phyloP scores from a whole-genome alignment of 1,139 yeast species.

The Sugiyamaella grinbergsii region DNA sequence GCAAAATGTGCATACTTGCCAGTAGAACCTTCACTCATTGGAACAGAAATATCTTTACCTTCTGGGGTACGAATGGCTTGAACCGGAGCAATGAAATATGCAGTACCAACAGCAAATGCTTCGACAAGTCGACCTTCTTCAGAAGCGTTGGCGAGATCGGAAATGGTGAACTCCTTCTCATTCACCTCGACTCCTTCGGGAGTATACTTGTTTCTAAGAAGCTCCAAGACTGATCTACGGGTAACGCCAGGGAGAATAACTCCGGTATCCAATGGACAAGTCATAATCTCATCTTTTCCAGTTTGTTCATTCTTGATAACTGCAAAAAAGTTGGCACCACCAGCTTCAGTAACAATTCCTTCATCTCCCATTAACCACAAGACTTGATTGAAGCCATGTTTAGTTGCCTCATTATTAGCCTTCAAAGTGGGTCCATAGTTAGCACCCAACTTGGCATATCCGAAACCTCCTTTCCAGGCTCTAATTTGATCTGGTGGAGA shows the following conservation, averaged over 20 bases:
- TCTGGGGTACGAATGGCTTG: slow-evolving; percentile 42
- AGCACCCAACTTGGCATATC: slow-evolving; percentile 50
- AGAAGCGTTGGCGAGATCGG: slow-evolving; percentile 44
- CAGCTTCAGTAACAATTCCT: slow-evolving; percentile 50
- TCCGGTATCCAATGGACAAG: slow-evolving; percentile 48
- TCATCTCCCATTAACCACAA: slow-evolving; percentile 50
- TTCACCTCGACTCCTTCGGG: slow-evolving; percentile 40
- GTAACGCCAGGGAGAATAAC: slow-evolving; percentile 51
- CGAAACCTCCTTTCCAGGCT: slow-evolving; percentile 54
- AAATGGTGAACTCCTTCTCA: slow-evolving; percentile 46
- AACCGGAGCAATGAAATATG: slow-evolving; percentile 49
- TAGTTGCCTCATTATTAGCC: slow-evolving; percentile 45
- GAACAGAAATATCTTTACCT: slow-evolving; percentile 44
- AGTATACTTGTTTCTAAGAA: slow-evolving; percentile 39
- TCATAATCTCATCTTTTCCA: slow-evolving; percentile 46
- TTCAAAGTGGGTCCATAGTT: slow-evolving; percentile 51
- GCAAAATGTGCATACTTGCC: slow-evolving; percentile 44
- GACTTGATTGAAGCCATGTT: slow-evolving; percentile 48
- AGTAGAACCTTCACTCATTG: slow-evolving; percentile 37
- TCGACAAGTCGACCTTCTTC: slow-evolving; percentile 47
- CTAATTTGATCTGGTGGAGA: slow-evolving; percentile 46
- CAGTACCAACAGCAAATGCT: slow-evolving; percentile 51
- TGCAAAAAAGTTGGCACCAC: slow-evolving; percentile 51
- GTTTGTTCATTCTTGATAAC: slow-evolving; percentile 43
- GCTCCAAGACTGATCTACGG: slow-evolving; percentile 47